Evolutionary conservation across 176 grass and related monocot species (phyloP).

Genomic region (Avena insularis): DNA sequence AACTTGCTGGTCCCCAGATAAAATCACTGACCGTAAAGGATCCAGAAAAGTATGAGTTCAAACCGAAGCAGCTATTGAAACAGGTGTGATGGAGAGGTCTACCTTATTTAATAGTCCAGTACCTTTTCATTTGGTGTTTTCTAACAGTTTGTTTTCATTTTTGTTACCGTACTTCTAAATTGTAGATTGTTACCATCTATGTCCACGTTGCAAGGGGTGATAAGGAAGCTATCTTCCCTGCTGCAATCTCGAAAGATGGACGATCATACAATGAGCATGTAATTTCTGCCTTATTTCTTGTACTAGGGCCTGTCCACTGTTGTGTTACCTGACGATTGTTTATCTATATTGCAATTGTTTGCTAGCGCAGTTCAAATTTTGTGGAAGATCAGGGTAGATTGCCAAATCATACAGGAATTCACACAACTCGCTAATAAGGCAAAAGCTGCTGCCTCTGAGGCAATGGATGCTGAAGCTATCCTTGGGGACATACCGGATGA

Average conservation of each 20-base stretch:
- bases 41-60: slow-evolving; percentile 99
- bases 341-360: slow-evolving; percentile 75
- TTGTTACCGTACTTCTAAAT: slow-evolving; percentile 31
- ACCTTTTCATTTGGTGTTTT: slow-evolving; percentile 27
- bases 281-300: slow-evolving; percentile 25
- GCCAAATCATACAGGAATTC: slow-evolving; percentile 81
- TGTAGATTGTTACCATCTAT: slow-evolving; percentile 92
- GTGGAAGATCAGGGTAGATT: slow-evolving; percentile 87
- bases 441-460: slow-evolving; percentile 85
- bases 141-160: slow-evolving; percentile 17
- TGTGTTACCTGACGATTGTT: slow-evolving; percentile 29
- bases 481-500: slow-evolving; percentile 98
- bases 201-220: slow-evolving; percentile 97
- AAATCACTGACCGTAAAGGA: slow-evolving; percentile 98
- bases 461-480: slow-evolving; percentile 89
- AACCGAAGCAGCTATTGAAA: slow-evolving; percentile 90
- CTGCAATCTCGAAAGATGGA: slow-evolving; percentile 94
- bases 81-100: slow-evolving; percentile 52
- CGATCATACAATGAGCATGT: slow-evolving; percentile 92
- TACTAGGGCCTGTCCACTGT: slow-evolving; percentile 6
- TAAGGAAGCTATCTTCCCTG: slow-evolving; percentile 78
- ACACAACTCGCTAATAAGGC: slow-evolving; percentile 71
- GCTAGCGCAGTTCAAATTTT: slow-evolving; percentile 75
- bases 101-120: slow-evolving; percentile 4
- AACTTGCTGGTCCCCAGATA: slow-evolving; percentile 95